Percentiles rank a stretch among this genome's conserved stretches.
Evolutionary conservation across 352 stramenopile species (phyloP).

Genomic region (Phytopythium aichiense): DNA sequence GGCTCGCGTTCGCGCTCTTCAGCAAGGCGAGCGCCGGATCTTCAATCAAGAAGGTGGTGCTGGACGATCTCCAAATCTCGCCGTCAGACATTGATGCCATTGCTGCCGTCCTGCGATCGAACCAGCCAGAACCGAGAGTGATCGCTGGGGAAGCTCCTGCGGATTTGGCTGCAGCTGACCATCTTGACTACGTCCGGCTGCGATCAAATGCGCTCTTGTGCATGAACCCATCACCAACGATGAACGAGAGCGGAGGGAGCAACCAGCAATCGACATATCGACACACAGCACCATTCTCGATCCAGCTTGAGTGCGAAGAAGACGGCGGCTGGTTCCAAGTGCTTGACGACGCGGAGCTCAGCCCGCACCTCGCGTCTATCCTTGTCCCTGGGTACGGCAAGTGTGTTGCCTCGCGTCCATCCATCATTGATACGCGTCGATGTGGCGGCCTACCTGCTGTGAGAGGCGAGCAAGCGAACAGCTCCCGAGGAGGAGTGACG

Average conservation of each 20-base stretch:
- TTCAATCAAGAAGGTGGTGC: background rate
- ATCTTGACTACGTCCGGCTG: background rate
- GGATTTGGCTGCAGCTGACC: background rate
- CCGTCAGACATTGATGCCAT: slow-evolving; percentile 3
- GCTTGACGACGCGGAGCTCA: background rate
- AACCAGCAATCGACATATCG: background rate
- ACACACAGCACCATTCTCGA: background rate
- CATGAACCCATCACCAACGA: background rate
- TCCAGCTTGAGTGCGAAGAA: background rate
- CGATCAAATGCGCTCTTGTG: background rate
- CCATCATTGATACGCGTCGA: background rate
- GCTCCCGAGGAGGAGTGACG: background rate
- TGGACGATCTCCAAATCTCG: slow-evolving; percentile 2
- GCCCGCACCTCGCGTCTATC: background rate
- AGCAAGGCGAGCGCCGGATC: background rate
- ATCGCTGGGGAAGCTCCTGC: background rate
- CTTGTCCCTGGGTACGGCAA: slow-evolving; percentile 5
- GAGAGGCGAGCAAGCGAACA: background rate
- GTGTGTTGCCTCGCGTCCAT: background rate
- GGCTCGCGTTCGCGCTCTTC: slow-evolving; percentile 6
- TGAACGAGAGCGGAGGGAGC: background rate
- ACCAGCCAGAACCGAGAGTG: slow-evolving; percentile 1
- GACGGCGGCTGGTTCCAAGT: background rate
- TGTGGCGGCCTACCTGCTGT: background rate
- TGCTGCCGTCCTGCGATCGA: background rate